These are phyloP conservation scores for Xylaria sp. DNA, from an alignment of 2,329 filamentous ascomycete genomes.

Conservation along the genomic window DNA sequence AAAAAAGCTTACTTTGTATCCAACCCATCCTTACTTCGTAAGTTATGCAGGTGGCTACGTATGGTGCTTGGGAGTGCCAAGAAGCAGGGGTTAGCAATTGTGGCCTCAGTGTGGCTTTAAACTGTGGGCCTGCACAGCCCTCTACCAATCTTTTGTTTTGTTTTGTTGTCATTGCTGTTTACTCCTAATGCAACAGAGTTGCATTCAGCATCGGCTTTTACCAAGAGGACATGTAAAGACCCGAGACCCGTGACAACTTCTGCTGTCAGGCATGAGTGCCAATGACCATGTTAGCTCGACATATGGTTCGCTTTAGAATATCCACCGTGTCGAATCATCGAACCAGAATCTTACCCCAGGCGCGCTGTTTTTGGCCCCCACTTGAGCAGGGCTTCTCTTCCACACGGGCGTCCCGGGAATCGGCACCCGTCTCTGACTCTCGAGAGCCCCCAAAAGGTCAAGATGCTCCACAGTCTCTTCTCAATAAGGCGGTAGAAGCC, in stretches of 20 bases:
- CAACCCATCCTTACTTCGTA: too few relatives aligned
- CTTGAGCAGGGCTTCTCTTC: slow-evolving; percentile 32
- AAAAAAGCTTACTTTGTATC: too few relatives aligned
- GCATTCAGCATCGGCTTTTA: slow-evolving; percentile 9
- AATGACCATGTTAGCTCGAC: slow-evolving; percentile 32
- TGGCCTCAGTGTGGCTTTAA: slow-evolving; percentile 8
- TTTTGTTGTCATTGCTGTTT: slow-evolving; percentile 2
- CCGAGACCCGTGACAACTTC: neutral
- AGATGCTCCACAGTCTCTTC: slow-evolving; percentile 49
- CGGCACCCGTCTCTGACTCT: slow-evolving; percentile 19
- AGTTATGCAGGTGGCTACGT: too few relatives aligned
- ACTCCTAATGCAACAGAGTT: neutral
- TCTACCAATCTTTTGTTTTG: neutral
- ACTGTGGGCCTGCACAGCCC: slow-evolving; percentile 15
- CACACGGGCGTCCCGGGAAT: slow-evolving; percentile 16
- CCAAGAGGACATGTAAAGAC: slow-evolving; percentile 15
- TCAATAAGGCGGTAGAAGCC: slow-evolving; percentile 75
- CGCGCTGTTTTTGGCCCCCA: slow-evolving; percentile 35
- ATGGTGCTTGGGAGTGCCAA: neutral
- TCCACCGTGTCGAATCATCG: slow-evolving; percentile 19
- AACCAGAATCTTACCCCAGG: slow-evolving; percentile 17
- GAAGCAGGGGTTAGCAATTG: neutral
- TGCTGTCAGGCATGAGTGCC: slow-evolving; percentile 8
- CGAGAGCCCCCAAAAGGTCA: slow-evolving; percentile 34
- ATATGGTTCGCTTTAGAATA: slow-evolving; percentile 18